Evolutionary conservation across 805 yeast genomes (phyloP).

Genomic region (Candida hispaniensis): DNA sequence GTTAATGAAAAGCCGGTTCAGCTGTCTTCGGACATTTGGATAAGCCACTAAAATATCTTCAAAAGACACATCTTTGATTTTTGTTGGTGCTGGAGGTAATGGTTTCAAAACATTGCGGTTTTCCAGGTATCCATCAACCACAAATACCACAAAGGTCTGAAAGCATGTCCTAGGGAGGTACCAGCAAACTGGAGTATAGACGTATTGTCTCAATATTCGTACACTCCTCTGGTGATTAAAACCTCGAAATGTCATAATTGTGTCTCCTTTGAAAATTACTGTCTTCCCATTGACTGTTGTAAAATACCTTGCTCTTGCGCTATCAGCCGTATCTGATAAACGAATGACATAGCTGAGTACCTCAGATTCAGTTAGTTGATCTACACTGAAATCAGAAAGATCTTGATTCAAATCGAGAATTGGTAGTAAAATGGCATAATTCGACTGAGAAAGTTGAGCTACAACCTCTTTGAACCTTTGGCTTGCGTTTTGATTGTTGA

Average conservation of each 20-base stretch:
- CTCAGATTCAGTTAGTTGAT: constrained; percentile 4
- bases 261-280: constrained; percentile 44
- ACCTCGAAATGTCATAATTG: constrained; percentile 47
- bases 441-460: constrained; percentile 31
- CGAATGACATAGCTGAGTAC: constrained; percentile 51
- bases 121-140: constrained; percentile 44
- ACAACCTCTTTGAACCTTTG: constrained; percentile 19
- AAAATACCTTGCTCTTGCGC: constrained; percentile 22
- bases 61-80: constrained; percentile 21
- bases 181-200: constrained; percentile 46
- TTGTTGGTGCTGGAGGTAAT: constrained; percentile 8
- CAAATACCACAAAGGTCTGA: constrained; percentile 40
- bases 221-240: constrained; percentile 39
- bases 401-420: constrained; percentile 39
- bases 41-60: constrained; percentile 33
- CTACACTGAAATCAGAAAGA: constrained; percentile 47
- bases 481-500: constrained; percentile 49
- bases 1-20: constrained; percentile 33
- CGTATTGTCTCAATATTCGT: constrained; percentile 36
- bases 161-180: constrained; percentile 33
- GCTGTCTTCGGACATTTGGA: constrained; percentile 32
- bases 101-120: too few relatives aligned
- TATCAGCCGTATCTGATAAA: constrained; percentile 26
- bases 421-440: constrained; percentile 57
- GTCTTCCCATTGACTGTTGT: constrained; percentile 34